These are phyloP conservation scores for Austroboletus novae-zelandiae DNA, from an alignment of 1,284 basidiomycete species.

Conservation along the genomic window DNA sequence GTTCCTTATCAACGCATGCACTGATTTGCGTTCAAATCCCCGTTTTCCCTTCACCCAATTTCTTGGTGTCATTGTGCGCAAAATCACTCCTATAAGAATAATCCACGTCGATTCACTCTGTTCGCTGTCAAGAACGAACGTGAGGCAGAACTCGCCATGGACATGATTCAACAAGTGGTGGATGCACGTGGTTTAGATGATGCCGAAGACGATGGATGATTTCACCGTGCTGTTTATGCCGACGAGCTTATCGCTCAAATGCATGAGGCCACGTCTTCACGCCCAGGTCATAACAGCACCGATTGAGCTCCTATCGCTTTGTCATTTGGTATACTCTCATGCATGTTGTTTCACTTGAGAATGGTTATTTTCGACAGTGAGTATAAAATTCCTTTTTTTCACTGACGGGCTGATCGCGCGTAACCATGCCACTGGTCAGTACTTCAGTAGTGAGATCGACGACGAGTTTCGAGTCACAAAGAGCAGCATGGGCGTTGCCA, in stretches of 20 bases:
- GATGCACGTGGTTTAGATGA: background rate
- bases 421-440: conserved; percentile 63
- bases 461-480: conserved; percentile 63
- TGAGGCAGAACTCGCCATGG: background rate
- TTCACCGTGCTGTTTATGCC: background rate
- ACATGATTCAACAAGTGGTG: background rate
- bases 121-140: too few species aligned
- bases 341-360: too few species aligned
- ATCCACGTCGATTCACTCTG: too few species aligned
- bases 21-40: too few species aligned
- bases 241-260: background rate
- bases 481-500: conserved; percentile 54
- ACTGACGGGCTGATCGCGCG: conserved; percentile 44
- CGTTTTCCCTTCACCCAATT: too few species aligned
- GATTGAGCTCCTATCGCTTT: too few species aligned
- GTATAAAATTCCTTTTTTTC: too few species aligned
- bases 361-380: too few species aligned
- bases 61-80: too few species aligned
- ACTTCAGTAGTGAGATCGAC: conserved; percentile 65
- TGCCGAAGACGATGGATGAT: background rate
- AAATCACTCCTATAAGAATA: too few species aligned
- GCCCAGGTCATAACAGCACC: background rate
- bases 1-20: too few species aligned
- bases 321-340: too few species aligned
- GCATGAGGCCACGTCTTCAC: background rate